Evolutionary conservation across 1,284 basidiomycete species (phyloP).

Genomic region (Polyporus tsugae): DNA sequence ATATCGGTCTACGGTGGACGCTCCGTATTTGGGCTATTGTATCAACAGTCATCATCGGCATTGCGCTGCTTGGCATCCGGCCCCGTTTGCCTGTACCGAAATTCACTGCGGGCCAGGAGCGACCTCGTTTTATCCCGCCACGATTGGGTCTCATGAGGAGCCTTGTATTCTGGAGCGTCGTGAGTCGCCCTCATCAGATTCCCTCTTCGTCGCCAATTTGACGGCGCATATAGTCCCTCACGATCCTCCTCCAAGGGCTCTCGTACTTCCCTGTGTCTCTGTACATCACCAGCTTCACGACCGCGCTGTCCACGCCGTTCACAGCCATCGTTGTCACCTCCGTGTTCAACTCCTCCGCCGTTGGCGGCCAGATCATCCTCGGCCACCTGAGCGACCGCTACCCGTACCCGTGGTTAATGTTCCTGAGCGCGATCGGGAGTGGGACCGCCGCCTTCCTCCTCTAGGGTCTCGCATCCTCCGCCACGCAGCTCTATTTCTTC

Average conservation of each 20-base stretch:
- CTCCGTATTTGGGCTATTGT: conserved; percentile 37
- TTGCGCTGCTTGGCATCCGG: conserved; percentile 37
- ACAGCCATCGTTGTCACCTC: conserved; percentile 39
- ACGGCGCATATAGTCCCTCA: conserved; percentile 29
- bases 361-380: conserved; percentile 39
- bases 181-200: conserved; percentile 20
- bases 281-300: conserved; percentile 39
- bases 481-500: conserved; percentile 38
- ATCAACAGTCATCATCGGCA: conserved; percentile 30
- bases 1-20: conserved; percentile 40
- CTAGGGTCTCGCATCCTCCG: conserved; percentile 39
- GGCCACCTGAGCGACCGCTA: conserved; percentile 39
- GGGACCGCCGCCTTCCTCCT: conserved; percentile 39
- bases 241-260: conserved; percentile 37
- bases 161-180: conserved; percentile 38
- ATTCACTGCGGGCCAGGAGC: conserved; percentile 28
- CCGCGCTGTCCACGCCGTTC: conserved; percentile 33
- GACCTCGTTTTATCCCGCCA: conserved; percentile 37
- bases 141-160: conserved; percentile 37
- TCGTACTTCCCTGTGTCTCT: conserved; percentile 42
- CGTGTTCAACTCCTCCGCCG: conserved; percentile 39
- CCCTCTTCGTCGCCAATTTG: not conserved
- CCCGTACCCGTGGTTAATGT: conserved; percentile 41
- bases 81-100: conserved; percentile 38
- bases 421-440: conserved; percentile 35